These are phyloP conservation scores for Encephalitozoon romaleae DNA, from an alignment of 371 early-diverging fungal species.

Conservation along the genomic window DNA sequence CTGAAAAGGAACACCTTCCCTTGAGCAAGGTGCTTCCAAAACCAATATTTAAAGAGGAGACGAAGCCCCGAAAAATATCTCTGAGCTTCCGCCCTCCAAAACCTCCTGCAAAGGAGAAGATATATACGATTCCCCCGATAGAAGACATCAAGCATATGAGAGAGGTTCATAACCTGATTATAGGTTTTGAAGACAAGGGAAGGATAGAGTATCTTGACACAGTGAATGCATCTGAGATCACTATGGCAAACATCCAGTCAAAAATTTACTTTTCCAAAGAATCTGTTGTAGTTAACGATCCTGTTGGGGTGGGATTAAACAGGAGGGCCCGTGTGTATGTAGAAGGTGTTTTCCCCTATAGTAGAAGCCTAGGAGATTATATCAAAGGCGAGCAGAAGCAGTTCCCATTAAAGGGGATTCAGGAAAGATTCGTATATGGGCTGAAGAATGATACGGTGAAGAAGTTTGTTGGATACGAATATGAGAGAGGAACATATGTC, in stretches of 20 bases:
- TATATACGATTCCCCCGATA: slow-evolving; percentile 38
- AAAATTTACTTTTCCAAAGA: slow-evolving; percentile 23
- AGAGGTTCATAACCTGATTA: slow-evolving; percentile 26
- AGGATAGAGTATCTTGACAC: slow-evolving; percentile 46
- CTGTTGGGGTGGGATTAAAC: slow-evolving; percentile 39
- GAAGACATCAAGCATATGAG: slow-evolving; percentile 21
- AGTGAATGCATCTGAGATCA: slow-evolving; percentile 11
- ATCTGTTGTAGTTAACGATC: slow-evolving; percentile 28
- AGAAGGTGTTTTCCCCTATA: slow-evolving; percentile 21
- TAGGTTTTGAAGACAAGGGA: slow-evolving; percentile 40
- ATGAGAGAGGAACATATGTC: slow-evolving; percentile 43
- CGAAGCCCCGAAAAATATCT: not conserved
- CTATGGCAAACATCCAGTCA: slow-evolving; percentile 21
- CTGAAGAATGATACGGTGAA: slow-evolving; percentile 42
- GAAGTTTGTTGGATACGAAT: slow-evolving; percentile 52
- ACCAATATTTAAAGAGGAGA: slow-evolving; percentile 1
- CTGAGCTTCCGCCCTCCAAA: slow-evolving; percentile 29
- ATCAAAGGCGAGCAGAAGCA: slow-evolving; percentile 12
- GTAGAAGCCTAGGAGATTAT: not conserved
- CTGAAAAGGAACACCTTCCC: slow-evolving; percentile 19
- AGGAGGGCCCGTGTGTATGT: slow-evolving; percentile 43
- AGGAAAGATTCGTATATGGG: slow-evolving; percentile 49
- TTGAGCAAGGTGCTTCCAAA: slow-evolving; percentile 12
- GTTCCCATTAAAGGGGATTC: slow-evolving; percentile 35
- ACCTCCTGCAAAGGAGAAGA: not conserved